A percentile compares a stretch with the other conserved stretches of the same genome.
phyloP scores from a whole-genome alignment of 2,329 filamentous ascomycete species.

The Elsinoe australis region DNA sequence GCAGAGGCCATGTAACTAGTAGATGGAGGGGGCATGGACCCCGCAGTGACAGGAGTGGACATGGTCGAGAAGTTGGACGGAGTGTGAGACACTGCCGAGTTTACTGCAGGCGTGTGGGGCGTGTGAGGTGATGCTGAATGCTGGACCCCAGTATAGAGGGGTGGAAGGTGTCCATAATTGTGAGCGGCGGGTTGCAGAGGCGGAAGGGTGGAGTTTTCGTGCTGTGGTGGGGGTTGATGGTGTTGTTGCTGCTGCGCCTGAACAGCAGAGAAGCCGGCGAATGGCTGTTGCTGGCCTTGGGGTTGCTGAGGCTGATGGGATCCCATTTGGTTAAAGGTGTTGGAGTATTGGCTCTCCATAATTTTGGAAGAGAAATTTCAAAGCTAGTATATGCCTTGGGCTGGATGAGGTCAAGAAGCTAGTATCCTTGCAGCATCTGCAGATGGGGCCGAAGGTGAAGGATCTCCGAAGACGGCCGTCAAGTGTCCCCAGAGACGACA shows the following conservation, averaged over 20 bases:
- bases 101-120: constrained; percentile 27
- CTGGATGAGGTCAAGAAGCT: background rate
- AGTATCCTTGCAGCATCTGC: constrained; percentile 7
- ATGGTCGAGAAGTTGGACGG: constrained; percentile 29
- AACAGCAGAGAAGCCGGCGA: background rate
- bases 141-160: constrained; percentile 28
- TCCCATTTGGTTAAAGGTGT: constrained; percentile 6
- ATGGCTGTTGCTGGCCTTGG: constrained; percentile 21
- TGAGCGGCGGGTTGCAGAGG: constrained; percentile 29
- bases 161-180: constrained; percentile 29
- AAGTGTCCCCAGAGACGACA: background rate
- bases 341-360: constrained; percentile 18
- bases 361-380: constrained; percentile 6
- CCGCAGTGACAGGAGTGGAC: constrained; percentile 24
- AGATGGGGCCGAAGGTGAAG: constrained; percentile 10
- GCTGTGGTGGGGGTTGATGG: constrained; percentile 22
- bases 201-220: constrained; percentile 28
- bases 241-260: constrained; percentile 19
- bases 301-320: constrained; percentile 22
- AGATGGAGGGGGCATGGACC: constrained; percentile 31
- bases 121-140: constrained; percentile 30
- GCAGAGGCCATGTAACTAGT: constrained; percentile 25
- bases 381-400: background rate
- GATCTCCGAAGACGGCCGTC: background rate
- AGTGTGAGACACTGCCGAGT: constrained; percentile 24